These are phyloP conservation scores for Acrodontium crateriforme DNA, from an alignment of 2,329 filamentous ascomycete species.

Conservation along the genomic window DNA sequence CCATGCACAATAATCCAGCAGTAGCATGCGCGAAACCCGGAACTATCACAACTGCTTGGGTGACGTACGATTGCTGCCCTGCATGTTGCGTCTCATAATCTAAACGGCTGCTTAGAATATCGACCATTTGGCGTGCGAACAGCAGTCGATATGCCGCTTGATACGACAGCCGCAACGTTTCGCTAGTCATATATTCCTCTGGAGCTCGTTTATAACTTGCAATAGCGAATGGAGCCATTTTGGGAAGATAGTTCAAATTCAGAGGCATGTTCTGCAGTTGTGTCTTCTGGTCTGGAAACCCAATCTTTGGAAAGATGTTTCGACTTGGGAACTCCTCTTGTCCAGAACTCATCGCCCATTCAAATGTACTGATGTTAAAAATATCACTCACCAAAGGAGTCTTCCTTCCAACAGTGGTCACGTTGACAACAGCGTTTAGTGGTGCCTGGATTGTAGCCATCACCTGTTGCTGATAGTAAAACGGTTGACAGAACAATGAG, in stretches of 20 bases:
- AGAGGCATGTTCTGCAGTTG: conserved; percentile 11
- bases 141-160: conserved; percentile 30
- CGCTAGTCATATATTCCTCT: conserved; percentile 23
- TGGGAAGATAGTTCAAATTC: conserved; percentile 13
- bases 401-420: conserved; percentile 12
- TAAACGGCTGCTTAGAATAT: conserved; percentile 15
- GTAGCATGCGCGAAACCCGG: conserved; percentile 26
- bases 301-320: conserved; percentile 9
- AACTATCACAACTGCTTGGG: conserved; percentile 24
- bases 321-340: conserved; percentile 4
- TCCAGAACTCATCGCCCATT: conserved; percentile 21
- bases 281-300: conserved; percentile 11
- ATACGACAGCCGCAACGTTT: conserved; percentile 22
- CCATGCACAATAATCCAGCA: conserved; percentile 19
- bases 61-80: conserved; percentile 12
- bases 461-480: conserved; percentile 35
- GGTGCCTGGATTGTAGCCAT: conserved; percentile 25
- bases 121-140: conserved; percentile 25
- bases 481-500: conserved; percentile 30
- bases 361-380: conserved; percentile 24
- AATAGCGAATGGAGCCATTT: conserved; percentile 28
- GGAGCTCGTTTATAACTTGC: conserved; percentile 13
- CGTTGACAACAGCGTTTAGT: conserved; percentile 9
- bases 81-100: conserved; percentile 1
- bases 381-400: conserved; percentile 9